phyloP scores from a whole-genome alignment of 441 rosid species.

The Populus hybrid region DNA sequence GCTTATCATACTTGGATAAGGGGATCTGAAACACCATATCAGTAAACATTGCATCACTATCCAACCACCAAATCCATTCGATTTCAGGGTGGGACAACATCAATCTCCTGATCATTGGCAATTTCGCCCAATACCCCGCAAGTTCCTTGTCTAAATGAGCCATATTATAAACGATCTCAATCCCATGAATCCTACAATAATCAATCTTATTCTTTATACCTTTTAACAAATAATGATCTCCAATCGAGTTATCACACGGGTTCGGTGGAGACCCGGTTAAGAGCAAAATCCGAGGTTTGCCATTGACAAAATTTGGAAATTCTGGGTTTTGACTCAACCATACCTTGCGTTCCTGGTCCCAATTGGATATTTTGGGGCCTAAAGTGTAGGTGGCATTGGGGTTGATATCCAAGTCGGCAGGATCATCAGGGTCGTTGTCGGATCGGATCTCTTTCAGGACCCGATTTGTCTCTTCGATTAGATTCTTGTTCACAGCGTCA shows the following conservation, averaged over 20 bases:
- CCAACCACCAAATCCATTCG: conserved; percentile 99
- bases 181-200: conserved; percentile 95
- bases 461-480: conserved; percentile 82
- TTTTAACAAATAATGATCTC: conserved; percentile 88
- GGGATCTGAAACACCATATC: conserved; percentile 95
- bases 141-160: conserved; percentile 92
- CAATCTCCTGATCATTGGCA: conserved; percentile 86
- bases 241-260: conserved; percentile 93
- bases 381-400: conserved; percentile 61
- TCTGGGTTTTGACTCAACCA: conserved; percentile 73
- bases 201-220: conserved; percentile 92
- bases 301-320: conserved; percentile 67
- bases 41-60: conserved; percentile 93
- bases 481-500: conserved; percentile 71
- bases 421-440: conserved; percentile 59
- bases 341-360: conserved; percentile 80
- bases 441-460: conserved; percentile 89
- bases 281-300: conserved; percentile 68
- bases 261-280: conserved; percentile 87
- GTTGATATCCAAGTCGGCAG: conserved; percentile 41
- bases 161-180: conserved; percentile 93
- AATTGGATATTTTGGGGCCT: conserved; percentile 68
- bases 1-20: conserved; percentile 46
- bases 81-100: conserved; percentile 91
- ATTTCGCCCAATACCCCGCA: conserved; percentile 94